Evolutionary conservation across 805 yeast genomes (phyloP), one percentile per base, ranked within the genome.

Genomic region (Limtongozyma cylindracea): DNA sequence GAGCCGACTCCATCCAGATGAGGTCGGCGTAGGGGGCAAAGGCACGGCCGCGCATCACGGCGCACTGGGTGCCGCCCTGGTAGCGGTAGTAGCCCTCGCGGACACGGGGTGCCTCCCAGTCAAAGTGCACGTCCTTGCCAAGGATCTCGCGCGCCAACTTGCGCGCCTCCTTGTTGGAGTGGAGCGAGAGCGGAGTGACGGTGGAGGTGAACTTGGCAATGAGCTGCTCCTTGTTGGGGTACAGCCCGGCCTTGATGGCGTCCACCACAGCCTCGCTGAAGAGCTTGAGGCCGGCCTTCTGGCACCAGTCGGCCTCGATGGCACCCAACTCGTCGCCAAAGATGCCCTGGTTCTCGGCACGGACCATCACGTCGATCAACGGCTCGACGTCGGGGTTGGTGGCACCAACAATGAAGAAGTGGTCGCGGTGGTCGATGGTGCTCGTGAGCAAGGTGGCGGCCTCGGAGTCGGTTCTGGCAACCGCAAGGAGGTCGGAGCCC

Each of bases 1-100:
- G 62, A 47, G 82, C 82, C 27, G 92, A 71, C 58, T 84, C 96
- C 95, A 84, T 82, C 96, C 96, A 84, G 35, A 82, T 69, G 54
- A 84, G 58, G 49, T 82, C 96, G 20, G 91, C 80, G 47, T 71
- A 84, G 30, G 94, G 94, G 24, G 94, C 82, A 45, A 58, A 84
- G 15, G 93, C 91, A 40, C 92, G 66, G 29, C 91, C 95, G 46
- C 96, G 70, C 70, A 78, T 84, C 23, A 84, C 73, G 22, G 96
- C 94, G 60, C 94, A 80, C 56, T 77, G 82, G 28, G 94, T 77
- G 37, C 96, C 96, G 38, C 96, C 96, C 39, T 56, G 57, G 67
- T 78, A 82, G 42, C 93, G 66, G 67, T 84, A 84, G 64, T 74
- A 76, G 36, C 96, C 96, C 55, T 84, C 96, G 45, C 95, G 64